These are phyloP conservation scores for Crithidia expoeki DNA, from an alignment of 208 protist genomes.

Conservation along the genomic window DNA sequence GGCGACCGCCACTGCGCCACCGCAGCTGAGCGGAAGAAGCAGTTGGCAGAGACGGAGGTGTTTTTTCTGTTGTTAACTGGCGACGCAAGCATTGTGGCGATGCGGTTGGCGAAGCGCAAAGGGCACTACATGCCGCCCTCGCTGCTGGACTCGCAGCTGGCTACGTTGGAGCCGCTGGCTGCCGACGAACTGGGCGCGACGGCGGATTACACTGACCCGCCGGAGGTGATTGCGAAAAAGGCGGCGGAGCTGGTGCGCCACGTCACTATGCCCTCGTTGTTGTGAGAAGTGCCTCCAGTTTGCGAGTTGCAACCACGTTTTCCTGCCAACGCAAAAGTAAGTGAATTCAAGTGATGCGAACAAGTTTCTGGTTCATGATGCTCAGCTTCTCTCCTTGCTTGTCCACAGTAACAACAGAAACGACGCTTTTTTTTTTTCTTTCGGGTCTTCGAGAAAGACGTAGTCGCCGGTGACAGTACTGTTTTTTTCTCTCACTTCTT, in stretches of 20 bases:
- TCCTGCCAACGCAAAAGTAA: no score
- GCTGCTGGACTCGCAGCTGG: conserved; percentile 68
- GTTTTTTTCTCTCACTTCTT: no score
- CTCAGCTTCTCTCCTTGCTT: no score
- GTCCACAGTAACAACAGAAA: no score
- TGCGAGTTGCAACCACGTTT: no score
- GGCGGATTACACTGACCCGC: conserved; percentile 31
- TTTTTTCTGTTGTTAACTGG: conserved; percentile 68
- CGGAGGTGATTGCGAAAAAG: conserved; percentile 32
- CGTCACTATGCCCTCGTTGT: background rate
- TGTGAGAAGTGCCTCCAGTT: background rate
- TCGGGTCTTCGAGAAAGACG: no score
- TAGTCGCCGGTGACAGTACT: no score
- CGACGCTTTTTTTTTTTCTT: no score
- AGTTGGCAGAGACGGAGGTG: conserved; percentile 19
- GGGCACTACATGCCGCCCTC: conserved; percentile 73
- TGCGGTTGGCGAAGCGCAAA: conserved; percentile 44
- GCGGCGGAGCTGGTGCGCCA: conserved; percentile 28
- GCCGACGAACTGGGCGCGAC: conserved; percentile 40
- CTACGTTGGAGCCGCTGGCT: conserved; percentile 51
- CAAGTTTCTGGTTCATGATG: no score
- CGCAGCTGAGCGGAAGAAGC: background rate
- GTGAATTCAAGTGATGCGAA: no score
- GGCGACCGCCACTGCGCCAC: conserved; percentile 7
- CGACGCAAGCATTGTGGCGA: conserved; percentile 31